Evolutionary conservation across 2,329 filamentous ascomycete species (phyloP).

Genomic region (Pseudopyricularia cyperi): DNA sequence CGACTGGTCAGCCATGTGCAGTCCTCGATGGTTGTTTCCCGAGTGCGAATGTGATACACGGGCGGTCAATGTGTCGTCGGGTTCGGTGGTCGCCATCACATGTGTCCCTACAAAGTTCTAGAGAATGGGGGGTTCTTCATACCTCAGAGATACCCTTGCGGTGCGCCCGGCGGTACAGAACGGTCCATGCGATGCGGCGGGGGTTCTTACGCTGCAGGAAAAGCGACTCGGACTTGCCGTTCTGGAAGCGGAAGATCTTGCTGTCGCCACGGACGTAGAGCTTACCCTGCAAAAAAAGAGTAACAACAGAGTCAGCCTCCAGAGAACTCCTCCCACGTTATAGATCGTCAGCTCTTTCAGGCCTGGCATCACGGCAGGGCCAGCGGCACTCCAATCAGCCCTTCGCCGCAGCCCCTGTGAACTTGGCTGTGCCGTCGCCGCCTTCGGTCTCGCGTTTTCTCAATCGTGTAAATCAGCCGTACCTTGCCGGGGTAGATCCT

Average conservation of each 20-base stretch:
- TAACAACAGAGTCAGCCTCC: background rate
- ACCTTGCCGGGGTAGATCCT: conserved; percentile 58
- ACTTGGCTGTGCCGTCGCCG: background rate
- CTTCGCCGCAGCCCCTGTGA: too few relatives aligned
- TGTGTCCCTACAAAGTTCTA: background rate
- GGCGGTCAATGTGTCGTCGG: background rate
- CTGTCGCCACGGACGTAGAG: conserved; percentile 98
- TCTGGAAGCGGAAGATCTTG: conserved; percentile 99
- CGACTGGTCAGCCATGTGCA: background rate
- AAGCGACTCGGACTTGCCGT: conserved; percentile 98
- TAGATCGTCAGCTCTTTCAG: background rate
- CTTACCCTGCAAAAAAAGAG: conserved; percentile 61
- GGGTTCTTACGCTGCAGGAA: conserved; percentile 99
- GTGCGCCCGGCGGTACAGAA: conserved; percentile 96
- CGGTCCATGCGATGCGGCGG: conserved; percentile 97
- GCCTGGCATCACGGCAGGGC: too few relatives aligned
- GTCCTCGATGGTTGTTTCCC: background rate
- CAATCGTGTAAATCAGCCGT: conserved; percentile 17
- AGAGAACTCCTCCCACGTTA: background rate
- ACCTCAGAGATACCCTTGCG: conserved; percentile 99
- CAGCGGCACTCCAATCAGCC: background rate
- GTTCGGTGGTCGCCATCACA: background rate
- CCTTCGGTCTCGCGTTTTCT: background rate
- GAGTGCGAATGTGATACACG: background rate
- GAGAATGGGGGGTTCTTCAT: conserved; percentile 27